Conservation (phyloP, 108 stramenopile species). For the Cyclotella cryptica region DNA sequence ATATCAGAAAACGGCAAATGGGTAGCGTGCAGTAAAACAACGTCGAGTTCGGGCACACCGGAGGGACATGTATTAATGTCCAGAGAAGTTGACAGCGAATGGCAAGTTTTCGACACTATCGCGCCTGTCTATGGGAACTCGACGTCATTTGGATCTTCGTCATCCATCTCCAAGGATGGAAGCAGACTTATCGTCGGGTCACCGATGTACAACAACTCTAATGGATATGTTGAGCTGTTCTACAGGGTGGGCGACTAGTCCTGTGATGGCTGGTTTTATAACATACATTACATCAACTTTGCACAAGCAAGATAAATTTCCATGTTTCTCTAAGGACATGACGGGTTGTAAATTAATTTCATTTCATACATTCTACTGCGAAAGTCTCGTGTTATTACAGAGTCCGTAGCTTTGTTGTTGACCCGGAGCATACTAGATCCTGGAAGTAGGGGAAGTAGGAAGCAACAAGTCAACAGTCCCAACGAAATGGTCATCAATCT, state of each 20-base stretch:
- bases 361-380: too few species aligned
- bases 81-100: background rate
- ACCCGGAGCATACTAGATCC: too few species aligned
- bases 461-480: too few species aligned
- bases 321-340: too few species aligned
- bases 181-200: background rate
- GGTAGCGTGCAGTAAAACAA: slow-evolving; percentile 37
- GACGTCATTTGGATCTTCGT: slow-evolving; percentile 8
- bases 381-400: too few species aligned
- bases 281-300: background rate
- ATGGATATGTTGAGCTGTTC: slow-evolving; percentile 7
- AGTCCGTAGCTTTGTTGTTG: too few species aligned
- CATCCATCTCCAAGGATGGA: slow-evolving; percentile 1
- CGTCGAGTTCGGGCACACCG: background rate
- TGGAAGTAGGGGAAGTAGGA: too few species aligned
- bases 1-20: slow-evolving; percentile 32
- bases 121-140: background rate
- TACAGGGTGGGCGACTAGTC: background rate
- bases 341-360: too few species aligned
- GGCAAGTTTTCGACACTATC: slow-evolving; percentile 8
- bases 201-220: slow-evolving; percentile 11
- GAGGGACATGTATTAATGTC: background rate
- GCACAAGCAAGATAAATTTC: background rate
- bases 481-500: too few species aligned
- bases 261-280: background rate